Evolutionary conservation across 2,329 filamentous ascomycete genomes (phyloP), one percentile per base, ranked within the genome.

Genomic region (Alternaria longipes): DNA sequence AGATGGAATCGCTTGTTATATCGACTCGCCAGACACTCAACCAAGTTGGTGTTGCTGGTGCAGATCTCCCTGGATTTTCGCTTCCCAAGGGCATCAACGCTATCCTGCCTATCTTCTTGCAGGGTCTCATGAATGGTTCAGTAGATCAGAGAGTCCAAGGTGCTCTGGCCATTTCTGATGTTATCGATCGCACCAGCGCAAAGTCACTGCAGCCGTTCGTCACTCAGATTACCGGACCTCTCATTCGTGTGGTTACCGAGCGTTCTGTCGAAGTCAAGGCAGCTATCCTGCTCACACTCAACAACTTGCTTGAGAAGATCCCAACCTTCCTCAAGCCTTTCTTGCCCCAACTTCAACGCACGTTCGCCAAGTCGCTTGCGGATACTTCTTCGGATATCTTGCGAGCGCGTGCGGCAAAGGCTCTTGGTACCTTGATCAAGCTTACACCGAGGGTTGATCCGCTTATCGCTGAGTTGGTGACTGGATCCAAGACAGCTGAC

Each of bases 191-290:
- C 59, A 96, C 95, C 26, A 94, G 90, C 78, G 88, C 93, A 68
- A 90, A 93, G 60, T 90, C 94, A 20, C 84, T 99, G 64, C 96
- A 95, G 80, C 93, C 94, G 8, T 98, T 96, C 73, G 95, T 99
- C 62, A 97, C 94, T 30, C 94, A 97, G 75, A 97, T 99, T 70
- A 98, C 96, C 5, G 95, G 95, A 76, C 95, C 96, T 22, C 87
- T 99, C 55, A 99, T 99, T 79, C 92, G 95, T 86, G 94, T 98
- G 22, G 94, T 99, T 18, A 97, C 95, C 5, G 95, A 99, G 79
- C 89, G 94, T 64, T 97, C 95, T 3, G 93, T 93, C 3, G 96
- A 99, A 53, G 93, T 99, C 79, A 98, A 97, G 82, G 91, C 92
- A 62, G 95, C 95, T 42, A 97, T 99, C 77, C 84, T 99, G 63